Percentiles rank a stretch among this genome's conserved stretches.
Evolutionary conservation across 2,329 filamentous ascomycete species (phyloP).

Genomic region (Fusarium tupiense): DNA sequence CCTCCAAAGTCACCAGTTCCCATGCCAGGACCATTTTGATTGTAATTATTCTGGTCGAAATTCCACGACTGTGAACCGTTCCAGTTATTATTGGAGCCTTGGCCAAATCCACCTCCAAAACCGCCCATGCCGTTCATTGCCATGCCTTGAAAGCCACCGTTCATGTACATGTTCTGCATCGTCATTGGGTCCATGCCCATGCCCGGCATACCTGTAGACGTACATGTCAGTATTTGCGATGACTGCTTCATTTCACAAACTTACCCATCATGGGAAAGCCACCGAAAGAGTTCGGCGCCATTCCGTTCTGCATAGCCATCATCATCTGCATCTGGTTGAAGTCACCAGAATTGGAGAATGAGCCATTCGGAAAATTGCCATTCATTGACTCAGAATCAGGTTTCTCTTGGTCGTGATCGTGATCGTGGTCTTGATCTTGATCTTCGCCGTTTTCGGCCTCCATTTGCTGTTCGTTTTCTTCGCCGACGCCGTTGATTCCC

Average conservation of each 20-base stretch:
- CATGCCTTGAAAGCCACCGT: slow-evolving; percentile 80
- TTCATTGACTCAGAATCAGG: slow-evolving; percentile 53
- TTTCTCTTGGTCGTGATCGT: slow-evolving; percentile 40
- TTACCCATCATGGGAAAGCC: slow-evolving; percentile 87
- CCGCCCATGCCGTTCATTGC: slow-evolving; percentile 82
- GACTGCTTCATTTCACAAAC: slow-evolving; percentile 49
- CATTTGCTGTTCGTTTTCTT: slow-evolving; percentile 36
- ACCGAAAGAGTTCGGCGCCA: slow-evolving; percentile 64
- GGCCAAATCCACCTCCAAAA: slow-evolving; percentile 69
- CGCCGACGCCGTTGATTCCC: slow-evolving; percentile 35
- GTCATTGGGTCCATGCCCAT: slow-evolving; percentile 86
- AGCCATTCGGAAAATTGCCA: slow-evolving; percentile 66
- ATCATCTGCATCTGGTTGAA: slow-evolving; percentile 84
- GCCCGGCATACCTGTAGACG: slow-evolving; percentile 73
- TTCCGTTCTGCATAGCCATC: slow-evolving; percentile 79
- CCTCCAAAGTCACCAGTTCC: slow-evolving; percentile 82
- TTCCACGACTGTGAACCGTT: slow-evolving; percentile 85
- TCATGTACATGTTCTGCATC: slow-evolving; percentile 83
- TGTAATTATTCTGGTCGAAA: slow-evolving; percentile 90
- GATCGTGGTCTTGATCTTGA: slow-evolving; percentile 38
- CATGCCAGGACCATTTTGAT: slow-evolving; percentile 85
- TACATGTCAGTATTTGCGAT: slow-evolving; percentile 42
- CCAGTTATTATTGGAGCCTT: slow-evolving; percentile 80
- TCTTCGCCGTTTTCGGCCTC: slow-evolving; percentile 46
- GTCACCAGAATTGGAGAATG: slow-evolving; percentile 69